These are phyloP conservation scores for Lotmaria passim DNA, from an alignment of 208 protist species.

Conservation along the genomic window DNA sequence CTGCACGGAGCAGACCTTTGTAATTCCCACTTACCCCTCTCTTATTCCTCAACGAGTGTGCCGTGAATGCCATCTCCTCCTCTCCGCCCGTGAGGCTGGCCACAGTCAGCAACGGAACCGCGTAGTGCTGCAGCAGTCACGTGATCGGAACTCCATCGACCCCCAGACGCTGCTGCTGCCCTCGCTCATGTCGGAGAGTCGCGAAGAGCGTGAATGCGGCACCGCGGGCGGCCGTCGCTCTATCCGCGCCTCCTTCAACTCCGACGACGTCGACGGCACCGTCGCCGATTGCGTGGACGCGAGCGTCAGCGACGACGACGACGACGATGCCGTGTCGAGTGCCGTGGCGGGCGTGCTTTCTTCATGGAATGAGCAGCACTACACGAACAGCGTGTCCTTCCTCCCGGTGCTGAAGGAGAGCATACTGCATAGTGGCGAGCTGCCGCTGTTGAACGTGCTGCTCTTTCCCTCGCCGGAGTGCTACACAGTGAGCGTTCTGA, in stretches of 20 bases:
- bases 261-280: constrained; percentile 9
- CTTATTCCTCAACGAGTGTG: constrained; percentile 55
- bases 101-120: constrained; percentile 12
- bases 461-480: constrained; percentile 41
- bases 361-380: constrained; percentile 37
- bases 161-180: neutral
- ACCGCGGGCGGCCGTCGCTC: neutral
- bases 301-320: neutral
- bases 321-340: constrained; percentile 28
- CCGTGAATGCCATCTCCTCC: constrained; percentile 24
- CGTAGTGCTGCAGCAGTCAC: neutral
- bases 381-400: constrained; percentile 41
- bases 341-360: constrained; percentile 50
- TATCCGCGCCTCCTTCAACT: neutral
- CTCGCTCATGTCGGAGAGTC: neutral
- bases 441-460: constrained; percentile 44
- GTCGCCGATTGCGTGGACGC: neutral
- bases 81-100: constrained; percentile 9
- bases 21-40: constrained; percentile 27
- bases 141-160: neutral
- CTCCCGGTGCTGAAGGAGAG: constrained; percentile 46
- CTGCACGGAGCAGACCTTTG: constrained; percentile 34
- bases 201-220: neutral
- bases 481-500: constrained; percentile 48
- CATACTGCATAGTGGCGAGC: constrained; percentile 36